Conservation (phyloP, 768 basidiomycete species). For the Lactarius hengduanensis region DNA sequence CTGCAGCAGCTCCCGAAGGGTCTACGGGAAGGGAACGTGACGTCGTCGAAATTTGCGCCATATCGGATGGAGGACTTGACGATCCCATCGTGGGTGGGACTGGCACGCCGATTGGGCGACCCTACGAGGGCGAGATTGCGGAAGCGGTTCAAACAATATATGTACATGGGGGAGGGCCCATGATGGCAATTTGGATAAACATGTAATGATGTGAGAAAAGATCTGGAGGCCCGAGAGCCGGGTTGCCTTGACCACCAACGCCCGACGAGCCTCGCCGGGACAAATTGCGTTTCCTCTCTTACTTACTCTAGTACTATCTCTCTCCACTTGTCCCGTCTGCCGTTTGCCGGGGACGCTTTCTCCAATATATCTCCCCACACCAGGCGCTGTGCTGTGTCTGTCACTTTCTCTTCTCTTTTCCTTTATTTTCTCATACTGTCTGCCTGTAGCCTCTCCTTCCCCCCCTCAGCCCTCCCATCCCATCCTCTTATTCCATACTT, state of each 20-base stretch:
- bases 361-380: conserved; percentile 29
- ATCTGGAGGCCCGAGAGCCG: conserved; percentile 19
- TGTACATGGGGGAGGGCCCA: conserved; percentile 56
- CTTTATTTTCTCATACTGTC: conserved; percentile 15
- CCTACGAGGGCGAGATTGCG: conserved; percentile 53
- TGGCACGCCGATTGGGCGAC: conserved; percentile 62
- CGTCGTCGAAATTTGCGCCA: conserved; percentile 57
- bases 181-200: conserved; percentile 10
- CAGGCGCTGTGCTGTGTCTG: conserved; percentile 17
- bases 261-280: conserved; percentile 36
- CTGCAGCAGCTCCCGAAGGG: conserved; percentile 51
- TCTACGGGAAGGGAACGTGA: conserved; percentile 43
- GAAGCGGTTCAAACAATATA: conserved; percentile 63
- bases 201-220: conserved; percentile 15
- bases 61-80: conserved; percentile 78
- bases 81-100: conserved; percentile 65
- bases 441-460: conserved; percentile 25
- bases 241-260: conserved; percentile 57
- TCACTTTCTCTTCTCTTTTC: conserved; percentile 28
- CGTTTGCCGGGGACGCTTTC: conserved; percentile 22
- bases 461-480: conserved; percentile 33
- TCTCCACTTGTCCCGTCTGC: conserved; percentile 19
- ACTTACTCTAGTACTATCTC: conserved; percentile 21
- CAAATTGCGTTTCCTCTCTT: conserved; percentile 22
- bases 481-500: conserved; percentile 23